phyloP scores from a whole-genome alignment of 2,329 filamentous ascomycete species.

The Xylariaceae sp. region DNA sequence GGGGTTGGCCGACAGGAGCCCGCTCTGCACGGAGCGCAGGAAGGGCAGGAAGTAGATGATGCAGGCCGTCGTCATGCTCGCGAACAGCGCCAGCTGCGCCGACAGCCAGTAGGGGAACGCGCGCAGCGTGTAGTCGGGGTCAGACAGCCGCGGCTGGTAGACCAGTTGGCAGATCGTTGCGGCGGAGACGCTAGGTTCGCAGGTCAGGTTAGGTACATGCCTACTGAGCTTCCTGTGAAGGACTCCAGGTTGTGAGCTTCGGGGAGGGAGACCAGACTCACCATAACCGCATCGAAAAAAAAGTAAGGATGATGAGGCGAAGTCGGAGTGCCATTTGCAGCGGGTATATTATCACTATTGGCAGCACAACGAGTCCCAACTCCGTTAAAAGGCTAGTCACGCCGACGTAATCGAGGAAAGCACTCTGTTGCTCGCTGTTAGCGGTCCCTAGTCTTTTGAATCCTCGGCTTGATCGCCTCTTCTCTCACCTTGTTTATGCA shows the following conservation, averaged over 20 bases:
- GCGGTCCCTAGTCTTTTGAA: too few species aligned
- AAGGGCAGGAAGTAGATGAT: conserved; percentile 3
- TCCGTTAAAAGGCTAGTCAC: conserved; percentile 4
- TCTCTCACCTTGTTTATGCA: conserved; percentile 2
- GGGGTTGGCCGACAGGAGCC: background rate
- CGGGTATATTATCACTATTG: conserved; percentile 4
- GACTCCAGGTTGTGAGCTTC: conserved; percentile 1
- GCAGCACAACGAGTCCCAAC: background rate
- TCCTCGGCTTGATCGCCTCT: background rate
- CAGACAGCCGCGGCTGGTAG: background rate
- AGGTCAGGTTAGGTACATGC: too few species aligned
- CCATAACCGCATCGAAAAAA: conserved; percentile 2
- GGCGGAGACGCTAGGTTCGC: background rate
- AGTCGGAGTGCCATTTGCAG: conserved; percentile 2
- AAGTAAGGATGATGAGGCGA: conserved; percentile 1
- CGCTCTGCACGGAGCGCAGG: conserved; percentile 3
- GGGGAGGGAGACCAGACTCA: background rate
- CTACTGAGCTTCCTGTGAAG: too few species aligned
- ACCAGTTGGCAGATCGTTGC: conserved; percentile 4
- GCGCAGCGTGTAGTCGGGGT: background rate
- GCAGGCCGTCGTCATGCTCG: conserved; percentile 3
- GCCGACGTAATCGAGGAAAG: conserved; percentile 1
- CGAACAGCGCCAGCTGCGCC: background rate
- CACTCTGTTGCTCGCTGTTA: too few species aligned
- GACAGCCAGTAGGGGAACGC: conserved; percentile 3